phyloP scores from a whole-genome alignment of 495 filamentous ascomycete species.

The Astrocystis sublimbata region DNA sequence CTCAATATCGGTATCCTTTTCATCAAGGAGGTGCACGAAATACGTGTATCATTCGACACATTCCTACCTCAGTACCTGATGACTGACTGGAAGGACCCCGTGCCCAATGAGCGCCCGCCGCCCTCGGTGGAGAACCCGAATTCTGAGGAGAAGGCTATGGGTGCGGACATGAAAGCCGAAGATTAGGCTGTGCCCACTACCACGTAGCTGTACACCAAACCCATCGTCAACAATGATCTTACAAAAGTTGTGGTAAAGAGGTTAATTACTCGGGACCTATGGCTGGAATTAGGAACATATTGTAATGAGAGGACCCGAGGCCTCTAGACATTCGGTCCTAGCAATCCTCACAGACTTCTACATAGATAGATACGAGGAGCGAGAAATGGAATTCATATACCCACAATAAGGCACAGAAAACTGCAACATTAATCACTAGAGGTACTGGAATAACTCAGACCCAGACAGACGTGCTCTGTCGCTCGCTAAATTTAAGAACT shows the following conservation, averaged over 20 bases:
- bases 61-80: constrained; percentile 74
- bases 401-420: too few species aligned
- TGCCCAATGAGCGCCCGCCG: constrained; percentile 36
- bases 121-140: constrained; percentile 33
- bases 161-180: constrained; percentile 9
- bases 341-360: neutral
- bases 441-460: too few species aligned
- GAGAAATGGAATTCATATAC: neutral
- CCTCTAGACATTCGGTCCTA: neutral
- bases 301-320: neutral
- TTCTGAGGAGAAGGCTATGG: constrained; percentile 22
- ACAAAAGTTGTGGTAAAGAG: neutral
- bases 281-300: neutral
- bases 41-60: constrained; percentile 59
- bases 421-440: neutral
- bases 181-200: constrained; percentile 6
- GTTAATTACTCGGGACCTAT: neutral
- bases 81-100: constrained; percentile 62
- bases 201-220: neutral
- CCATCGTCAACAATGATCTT: neutral
- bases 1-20: constrained; percentile 61
- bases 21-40: constrained; percentile 59
- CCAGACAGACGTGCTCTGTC: too few species aligned
- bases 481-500: too few species aligned
- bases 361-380: neutral